A percentile compares a stretch with the other conserved stretches of the same genome.
Evolutionary conservation across 805 yeast genomes (phyloP).

Genomic region (Tetrapisispora arboricola): DNA sequence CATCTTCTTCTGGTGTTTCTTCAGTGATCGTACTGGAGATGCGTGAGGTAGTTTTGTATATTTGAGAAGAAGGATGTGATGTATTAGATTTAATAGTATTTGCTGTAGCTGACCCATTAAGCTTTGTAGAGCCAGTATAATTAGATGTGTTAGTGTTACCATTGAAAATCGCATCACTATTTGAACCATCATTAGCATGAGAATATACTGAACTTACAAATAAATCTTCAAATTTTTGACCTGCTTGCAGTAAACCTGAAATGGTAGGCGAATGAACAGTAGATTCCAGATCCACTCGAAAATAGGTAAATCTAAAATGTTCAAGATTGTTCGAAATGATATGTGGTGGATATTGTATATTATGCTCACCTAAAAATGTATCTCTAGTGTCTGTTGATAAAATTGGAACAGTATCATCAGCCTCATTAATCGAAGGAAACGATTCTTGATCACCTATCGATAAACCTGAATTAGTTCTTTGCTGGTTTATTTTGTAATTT

Average conservation of each 20-base stretch:
- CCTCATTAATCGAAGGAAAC: neutral
- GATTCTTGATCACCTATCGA: neutral
- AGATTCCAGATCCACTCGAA: slow-evolving; percentile 80
- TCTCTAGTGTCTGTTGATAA: slow-evolving; percentile 13
- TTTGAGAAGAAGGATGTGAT: slow-evolving; percentile 7
- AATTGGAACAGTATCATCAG: slow-evolving; percentile 2
- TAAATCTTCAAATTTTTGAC: slow-evolving; percentile 49
- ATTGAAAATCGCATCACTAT: neutral
- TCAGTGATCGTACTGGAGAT: neutral
- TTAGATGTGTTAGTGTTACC: neutral
- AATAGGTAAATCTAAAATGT: slow-evolving; percentile 77
- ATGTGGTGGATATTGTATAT: slow-evolving; percentile 35
- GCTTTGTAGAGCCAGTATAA: slow-evolving; percentile 5
- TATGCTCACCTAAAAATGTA: slow-evolving; percentile 23
- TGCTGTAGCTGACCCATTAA: neutral
- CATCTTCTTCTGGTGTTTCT: slow-evolving; percentile 5
- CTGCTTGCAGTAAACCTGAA: slow-evolving; percentile 64
- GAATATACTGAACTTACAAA: slow-evolving; percentile 35
- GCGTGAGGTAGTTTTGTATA: slow-evolving; percentile 5
- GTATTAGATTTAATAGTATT: neutral
- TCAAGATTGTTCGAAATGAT: slow-evolving; percentile 38
- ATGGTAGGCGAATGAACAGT: slow-evolving; percentile 85
- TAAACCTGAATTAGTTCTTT: neutral
- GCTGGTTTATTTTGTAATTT: neutral
- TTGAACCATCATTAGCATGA: neutral